Conservation (phyloP, 2,329 filamentous ascomycete genomes). For the Sarocladium kiliense region DNA sequence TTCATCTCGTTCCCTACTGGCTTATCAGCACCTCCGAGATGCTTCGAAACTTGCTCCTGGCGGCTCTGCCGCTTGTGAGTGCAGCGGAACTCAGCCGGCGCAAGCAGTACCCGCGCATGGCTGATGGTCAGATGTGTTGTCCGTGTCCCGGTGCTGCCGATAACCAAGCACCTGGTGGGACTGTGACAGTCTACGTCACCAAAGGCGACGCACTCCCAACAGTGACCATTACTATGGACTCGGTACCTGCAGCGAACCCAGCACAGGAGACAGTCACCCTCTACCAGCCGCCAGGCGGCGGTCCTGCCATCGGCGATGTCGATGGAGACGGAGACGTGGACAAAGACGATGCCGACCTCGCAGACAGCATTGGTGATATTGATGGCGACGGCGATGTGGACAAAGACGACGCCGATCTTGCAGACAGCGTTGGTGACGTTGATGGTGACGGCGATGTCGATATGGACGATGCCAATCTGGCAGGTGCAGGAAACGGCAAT, state of each 20-base stretch:
- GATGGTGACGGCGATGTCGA: constrained; percentile 3
- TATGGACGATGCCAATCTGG: neutral
- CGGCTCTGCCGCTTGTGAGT: constrained; percentile 4
- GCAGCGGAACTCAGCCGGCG: neutral
- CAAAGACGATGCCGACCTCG: neutral
- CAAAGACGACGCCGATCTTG: neutral
- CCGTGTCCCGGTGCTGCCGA: constrained; percentile 19
- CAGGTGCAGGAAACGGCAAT: neutral
- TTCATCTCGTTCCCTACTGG: neutral
- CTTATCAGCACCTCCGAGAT: neutral
- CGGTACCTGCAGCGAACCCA: constrained; percentile 15
- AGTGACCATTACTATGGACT: constrained; percentile 20
- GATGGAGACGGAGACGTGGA: neutral
- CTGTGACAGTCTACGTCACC: constrained; percentile 22
- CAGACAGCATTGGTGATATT: constrained; percentile 5
- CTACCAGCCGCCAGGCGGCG: constrained; percentile 11
- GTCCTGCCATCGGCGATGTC: constrained; percentile 1
- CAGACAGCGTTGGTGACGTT: constrained; percentile 5
- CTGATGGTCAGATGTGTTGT: constrained; percentile 21
- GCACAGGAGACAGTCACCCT: constrained; percentile 16
- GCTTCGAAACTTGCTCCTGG: neutral
- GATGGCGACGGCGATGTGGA: neutral
- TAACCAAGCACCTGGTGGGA: constrained; percentile 13
- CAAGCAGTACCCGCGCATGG: constrained; percentile 3
- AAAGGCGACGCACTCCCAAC: constrained; percentile 21